Percentiles rank a stretch among this genome's conserved stretches.
Conservation (phyloP, 2,329 filamentous ascomycete genomes). For the Coniochaeta sp. region DNA sequence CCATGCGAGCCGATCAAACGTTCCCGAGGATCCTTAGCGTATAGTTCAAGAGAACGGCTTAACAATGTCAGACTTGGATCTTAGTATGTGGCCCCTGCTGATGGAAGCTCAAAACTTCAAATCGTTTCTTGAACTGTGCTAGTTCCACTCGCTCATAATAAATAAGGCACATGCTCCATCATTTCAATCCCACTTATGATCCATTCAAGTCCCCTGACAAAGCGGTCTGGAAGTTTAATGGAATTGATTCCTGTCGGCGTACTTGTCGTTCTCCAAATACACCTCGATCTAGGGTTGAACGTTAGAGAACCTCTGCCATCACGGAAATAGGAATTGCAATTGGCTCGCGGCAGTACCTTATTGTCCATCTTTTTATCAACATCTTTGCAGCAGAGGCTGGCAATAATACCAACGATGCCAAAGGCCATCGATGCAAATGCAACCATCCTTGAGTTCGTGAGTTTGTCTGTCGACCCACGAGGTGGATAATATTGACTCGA, state of each 20-base stretch:
- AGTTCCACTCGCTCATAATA: too few species aligned
- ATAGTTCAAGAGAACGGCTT: too few species aligned
- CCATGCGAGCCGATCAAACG: too few species aligned
- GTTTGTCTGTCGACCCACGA: too few species aligned
- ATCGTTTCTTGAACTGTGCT: too few species aligned
- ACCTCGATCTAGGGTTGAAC: slow-evolving; percentile 21
- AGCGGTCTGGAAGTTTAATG: too few species aligned
- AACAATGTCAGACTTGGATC: too few species aligned
- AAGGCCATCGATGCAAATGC: slow-evolving; percentile 22
- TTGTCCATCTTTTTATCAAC: slow-evolving; percentile 27
- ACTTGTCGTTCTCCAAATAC: slow-evolving; percentile 24
- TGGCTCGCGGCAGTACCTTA: slow-evolving; percentile 6
- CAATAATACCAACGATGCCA: slow-evolving; percentile 21
- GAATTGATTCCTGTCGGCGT: slow-evolving; percentile 22
- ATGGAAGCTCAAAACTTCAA: too few species aligned
- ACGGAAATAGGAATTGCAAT: background rate
- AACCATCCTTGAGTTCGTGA: slow-evolving; percentile 18
- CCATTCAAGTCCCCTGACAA: too few species aligned
- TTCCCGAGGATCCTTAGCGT: too few species aligned
- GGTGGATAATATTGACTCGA: slow-evolving; percentile 20
- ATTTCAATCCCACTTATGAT: too few species aligned
- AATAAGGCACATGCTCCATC: background rate
- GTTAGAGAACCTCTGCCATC: background rate
- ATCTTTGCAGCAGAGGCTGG: slow-evolving; percentile 22
- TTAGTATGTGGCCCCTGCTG: too few species aligned